These are phyloP conservation scores for Diaporthe aspalathi DNA, from an alignment of 2,329 filamentous ascomycete species.

Conservation along the genomic window DNA sequence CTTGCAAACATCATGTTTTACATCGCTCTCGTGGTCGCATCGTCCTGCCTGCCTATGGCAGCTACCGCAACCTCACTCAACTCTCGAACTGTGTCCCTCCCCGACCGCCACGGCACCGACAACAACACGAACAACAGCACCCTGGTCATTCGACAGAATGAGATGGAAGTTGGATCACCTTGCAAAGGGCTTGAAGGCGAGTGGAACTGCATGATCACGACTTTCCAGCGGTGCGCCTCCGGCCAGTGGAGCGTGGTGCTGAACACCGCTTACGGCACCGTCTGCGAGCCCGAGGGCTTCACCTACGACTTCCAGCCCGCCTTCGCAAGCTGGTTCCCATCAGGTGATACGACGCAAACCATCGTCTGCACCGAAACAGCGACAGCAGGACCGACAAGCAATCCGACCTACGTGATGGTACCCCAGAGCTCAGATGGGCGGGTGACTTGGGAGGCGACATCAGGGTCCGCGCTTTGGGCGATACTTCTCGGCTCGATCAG, in stretches of 20 bases:
- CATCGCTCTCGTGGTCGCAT: background rate
- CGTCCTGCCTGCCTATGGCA: background rate
- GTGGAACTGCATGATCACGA: conserved; percentile 64
- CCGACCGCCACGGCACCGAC: background rate
- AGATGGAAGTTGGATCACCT: conserved; percentile 51
- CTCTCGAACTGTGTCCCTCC: too few relatives aligned
- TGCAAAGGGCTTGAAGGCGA: conserved; percentile 60
- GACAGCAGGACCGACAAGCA: background rate
- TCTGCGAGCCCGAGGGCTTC: conserved; percentile 47
- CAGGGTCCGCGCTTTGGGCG: background rate
- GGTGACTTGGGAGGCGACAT: background rate
- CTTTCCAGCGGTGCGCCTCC: conserved; percentile 62
- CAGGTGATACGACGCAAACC: conserved; percentile 8
- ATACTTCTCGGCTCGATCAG: background rate
- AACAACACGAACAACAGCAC: background rate
- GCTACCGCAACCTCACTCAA: too few relatives aligned
- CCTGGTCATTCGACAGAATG: background rate
- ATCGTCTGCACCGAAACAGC: background rate
- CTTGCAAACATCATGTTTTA: background rate
- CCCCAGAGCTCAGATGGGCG: background rate
- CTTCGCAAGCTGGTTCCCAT: conserved; percentile 19
- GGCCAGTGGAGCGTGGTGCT: conserved; percentile 60
- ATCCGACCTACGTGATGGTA: background rate
- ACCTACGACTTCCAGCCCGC: conserved; percentile 21
- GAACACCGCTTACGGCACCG: conserved; percentile 57